Percentiles rank a stretch among this genome's conserved stretches.
These are phyloP conservation scores for Penicillium waksmanii DNA, from an alignment of 495 filamentous ascomycete species.

Conservation along the genomic window DNA sequence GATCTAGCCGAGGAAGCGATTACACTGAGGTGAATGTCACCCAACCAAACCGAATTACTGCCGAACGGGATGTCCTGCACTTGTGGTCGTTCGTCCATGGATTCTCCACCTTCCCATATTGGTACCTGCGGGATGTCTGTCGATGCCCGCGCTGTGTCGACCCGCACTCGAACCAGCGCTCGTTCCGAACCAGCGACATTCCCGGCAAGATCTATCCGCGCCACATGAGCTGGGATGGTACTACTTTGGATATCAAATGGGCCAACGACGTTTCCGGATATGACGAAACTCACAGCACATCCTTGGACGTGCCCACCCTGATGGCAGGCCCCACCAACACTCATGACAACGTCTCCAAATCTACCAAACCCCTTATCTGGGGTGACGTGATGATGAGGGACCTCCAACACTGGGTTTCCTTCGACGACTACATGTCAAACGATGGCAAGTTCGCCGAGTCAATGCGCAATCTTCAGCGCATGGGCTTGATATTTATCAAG, in stretches of 20 bases:
- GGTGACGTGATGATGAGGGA: conserved; percentile 22
- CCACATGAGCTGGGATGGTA: conserved; percentile 32
- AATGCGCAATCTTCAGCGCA: conserved; percentile 54
- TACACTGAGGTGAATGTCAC: background rate
- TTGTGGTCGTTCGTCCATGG: background rate
- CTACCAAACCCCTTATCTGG: conserved; percentile 39
- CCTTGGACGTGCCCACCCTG: conserved; percentile 41
- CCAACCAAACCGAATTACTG: background rate
- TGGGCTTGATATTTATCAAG: conserved; percentile 75
- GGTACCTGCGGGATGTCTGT: conserved; percentile 80
- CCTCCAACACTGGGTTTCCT: conserved; percentile 57
- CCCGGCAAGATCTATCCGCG: conserved; percentile 52
- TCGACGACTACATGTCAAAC: conserved; percentile 67
- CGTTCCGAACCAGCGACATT: conserved; percentile 74
- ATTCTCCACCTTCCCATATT: conserved; percentile 18
- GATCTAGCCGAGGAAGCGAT: background rate
- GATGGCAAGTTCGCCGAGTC: conserved; percentile 55
- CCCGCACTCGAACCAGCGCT: conserved; percentile 79
- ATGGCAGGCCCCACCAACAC: conserved; percentile 8
- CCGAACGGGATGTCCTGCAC: background rate
- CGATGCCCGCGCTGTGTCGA: conserved; percentile 73
- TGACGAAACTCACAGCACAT: conserved; percentile 51
- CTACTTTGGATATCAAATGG: conserved; percentile 65
- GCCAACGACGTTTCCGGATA: conserved; percentile 57
- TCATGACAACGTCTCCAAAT: background rate